Conservation (phyloP, 2,329 filamentous ascomycete genomes). For the Tolypocladium inflatum region DNA sequence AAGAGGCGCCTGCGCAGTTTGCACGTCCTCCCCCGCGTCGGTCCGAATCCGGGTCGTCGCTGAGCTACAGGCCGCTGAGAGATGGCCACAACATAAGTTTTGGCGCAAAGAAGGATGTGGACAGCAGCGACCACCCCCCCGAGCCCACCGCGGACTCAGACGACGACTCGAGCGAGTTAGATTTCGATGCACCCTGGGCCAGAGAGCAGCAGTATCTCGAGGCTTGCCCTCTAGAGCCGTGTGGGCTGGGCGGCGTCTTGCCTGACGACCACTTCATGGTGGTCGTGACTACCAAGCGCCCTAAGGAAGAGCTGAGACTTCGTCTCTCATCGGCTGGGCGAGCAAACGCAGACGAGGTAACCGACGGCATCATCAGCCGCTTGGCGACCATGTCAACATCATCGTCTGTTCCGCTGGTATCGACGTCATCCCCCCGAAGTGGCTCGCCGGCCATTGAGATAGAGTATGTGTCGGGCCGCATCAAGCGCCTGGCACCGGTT, state of each 20-base stretch:
- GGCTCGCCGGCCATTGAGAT: slow-evolving; percentile 23
- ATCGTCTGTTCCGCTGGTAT: slow-evolving; percentile 16
- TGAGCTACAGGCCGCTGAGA: slow-evolving; percentile 40
- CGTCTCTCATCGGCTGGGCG: neutral
- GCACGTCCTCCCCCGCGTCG: slow-evolving; percentile 21
- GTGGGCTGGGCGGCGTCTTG: slow-evolving; percentile 47
- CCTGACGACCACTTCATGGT: slow-evolving; percentile 58
- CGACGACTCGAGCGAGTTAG: slow-evolving; percentile 26
- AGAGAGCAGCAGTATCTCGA: slow-evolving; percentile 27
- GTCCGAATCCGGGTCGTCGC: slow-evolving; percentile 41
- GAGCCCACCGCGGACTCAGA: slow-evolving; percentile 24
- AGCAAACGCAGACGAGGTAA: slow-evolving; percentile 16
- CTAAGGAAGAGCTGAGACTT: slow-evolving; percentile 16
- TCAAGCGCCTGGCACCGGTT: slow-evolving; percentile 35
- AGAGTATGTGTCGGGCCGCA: slow-evolving; percentile 32
- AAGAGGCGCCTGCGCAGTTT: slow-evolving; percentile 9
- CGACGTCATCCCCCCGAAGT: neutral
- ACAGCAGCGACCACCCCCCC: slow-evolving; percentile 13
- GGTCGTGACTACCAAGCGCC: slow-evolving; percentile 40
- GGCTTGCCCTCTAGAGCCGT: slow-evolving; percentile 39
- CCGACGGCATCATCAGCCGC: slow-evolving; percentile 30
- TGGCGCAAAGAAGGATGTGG: slow-evolving; percentile 18
- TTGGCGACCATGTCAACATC: slow-evolving; percentile 32
- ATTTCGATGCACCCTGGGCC: slow-evolving; percentile 38
- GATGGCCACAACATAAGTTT: slow-evolving; percentile 18